Conservation (phyloP, 345 rosid species). For the Citrus sinensis region DVS_A1.0 CM039162.1:20545001-20545500, state of each 20-base stretch:
- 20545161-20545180: slow-evolving; percentile 71
- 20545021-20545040: slow-evolving; percentile 48
- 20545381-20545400: slow-evolving; percentile 40
- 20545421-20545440: slow-evolving; percentile 62
- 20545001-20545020: slow-evolving; percentile 33
- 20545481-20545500: slow-evolving; percentile 47
- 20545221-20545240: slow-evolving; percentile 32
- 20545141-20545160: slow-evolving; percentile 69
- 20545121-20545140: slow-evolving; percentile 44
- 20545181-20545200: slow-evolving; percentile 47
- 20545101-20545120: neutral
- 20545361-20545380: slow-evolving; percentile 12
- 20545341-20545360: neutral
- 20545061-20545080: slow-evolving; percentile 6
- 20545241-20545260: neutral
- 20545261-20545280: neutral
- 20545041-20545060: slow-evolving; percentile 9
- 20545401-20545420: slow-evolving; percentile 36
- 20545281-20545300: neutral
- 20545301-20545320: neutral
- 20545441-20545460: slow-evolving; percentile 77
- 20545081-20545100: neutral
- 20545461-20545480: slow-evolving; percentile 48
- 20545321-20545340: slow-evolving; percentile 5
- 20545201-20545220: slow-evolving; percentile 35